These are phyloP conservation scores for Planoprotostelium fungivorum DNA, from an alignment of 78 protist species.

Conservation along the genomic window DNA sequence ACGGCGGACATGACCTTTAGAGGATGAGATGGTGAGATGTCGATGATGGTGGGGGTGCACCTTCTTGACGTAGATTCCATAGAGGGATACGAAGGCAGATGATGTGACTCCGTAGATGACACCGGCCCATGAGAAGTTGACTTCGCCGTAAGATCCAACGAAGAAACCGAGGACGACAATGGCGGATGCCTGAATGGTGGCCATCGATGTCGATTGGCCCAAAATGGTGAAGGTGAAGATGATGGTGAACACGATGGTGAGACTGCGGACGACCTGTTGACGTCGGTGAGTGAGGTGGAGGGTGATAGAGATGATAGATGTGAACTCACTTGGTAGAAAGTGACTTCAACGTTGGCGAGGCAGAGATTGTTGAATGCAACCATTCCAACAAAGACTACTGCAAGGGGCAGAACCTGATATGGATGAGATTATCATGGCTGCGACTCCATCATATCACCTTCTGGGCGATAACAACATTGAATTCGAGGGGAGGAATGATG, in stretches of 20 bases:
- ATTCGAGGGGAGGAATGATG: constrained; percentile 57
- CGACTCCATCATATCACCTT: too few species aligned
- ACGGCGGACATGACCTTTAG: background rate
- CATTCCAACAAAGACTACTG: constrained; percentile 73
- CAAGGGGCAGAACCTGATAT: constrained; percentile 55
- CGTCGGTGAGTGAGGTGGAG: background rate
- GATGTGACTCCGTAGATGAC: constrained; percentile 72
- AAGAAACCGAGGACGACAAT: constrained; percentile 72
- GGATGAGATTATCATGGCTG: too few species aligned
- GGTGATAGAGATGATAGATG: background rate
- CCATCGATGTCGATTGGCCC: constrained; percentile 50
- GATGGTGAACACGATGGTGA: constrained; percentile 77
- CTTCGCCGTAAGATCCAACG: constrained; percentile 72
- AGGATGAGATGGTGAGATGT: constrained; percentile 18
- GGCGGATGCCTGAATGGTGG: constrained; percentile 50
- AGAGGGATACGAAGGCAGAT: constrained; percentile 69
- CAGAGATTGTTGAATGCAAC: constrained; percentile 78
- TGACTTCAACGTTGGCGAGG: constrained; percentile 76
- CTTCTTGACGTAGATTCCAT: constrained; percentile 76
- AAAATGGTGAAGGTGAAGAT: constrained; percentile 61
- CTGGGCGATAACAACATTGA: constrained; percentile 34
- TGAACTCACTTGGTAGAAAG: constrained; percentile 69
- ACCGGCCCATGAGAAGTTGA: constrained; percentile 71
- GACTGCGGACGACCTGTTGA: constrained; percentile 77
- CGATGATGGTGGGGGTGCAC: constrained; percentile 39